Conservation (phyloP, 2,329 filamentous ascomycete species). For the Leptoxyphium fumago region DNA sequence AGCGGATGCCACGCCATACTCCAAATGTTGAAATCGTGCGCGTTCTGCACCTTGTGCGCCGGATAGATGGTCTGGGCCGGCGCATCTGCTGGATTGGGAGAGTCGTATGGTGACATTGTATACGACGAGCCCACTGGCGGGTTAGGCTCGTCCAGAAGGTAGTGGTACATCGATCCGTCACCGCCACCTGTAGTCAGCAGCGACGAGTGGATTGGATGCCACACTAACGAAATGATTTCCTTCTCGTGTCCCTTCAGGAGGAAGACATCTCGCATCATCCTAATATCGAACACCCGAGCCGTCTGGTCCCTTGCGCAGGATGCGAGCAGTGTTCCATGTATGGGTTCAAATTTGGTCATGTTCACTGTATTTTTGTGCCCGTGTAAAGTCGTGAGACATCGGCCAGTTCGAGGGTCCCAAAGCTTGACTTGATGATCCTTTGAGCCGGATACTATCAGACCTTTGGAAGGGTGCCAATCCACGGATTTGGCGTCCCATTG, state of each 20-base stretch:
- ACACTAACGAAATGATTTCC: constrained; percentile 80
- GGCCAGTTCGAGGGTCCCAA: constrained; percentile 87
- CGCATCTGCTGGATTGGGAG: constrained; percentile 60
- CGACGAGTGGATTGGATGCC: constrained; percentile 86
- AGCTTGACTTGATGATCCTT: constrained; percentile 97
- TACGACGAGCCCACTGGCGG: constrained; percentile 57
- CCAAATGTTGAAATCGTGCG: constrained; percentile 94
- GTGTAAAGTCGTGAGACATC: constrained; percentile 84
- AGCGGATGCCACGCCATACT: constrained; percentile 95
- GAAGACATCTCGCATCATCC: constrained; percentile 97
- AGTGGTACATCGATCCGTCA: constrained; percentile 82
- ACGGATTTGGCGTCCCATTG: constrained; percentile 96
- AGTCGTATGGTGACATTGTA: constrained; percentile 72
- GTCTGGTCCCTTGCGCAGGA: constrained; percentile 90
- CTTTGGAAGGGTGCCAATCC: constrained; percentile 95
- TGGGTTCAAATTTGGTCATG: constrained; percentile 77
- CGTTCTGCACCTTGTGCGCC: constrained; percentile 71
- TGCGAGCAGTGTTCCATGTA: constrained; percentile 70
- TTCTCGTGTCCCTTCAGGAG: constrained; percentile 90
- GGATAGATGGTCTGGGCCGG: constrained; percentile 85
- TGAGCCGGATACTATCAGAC: constrained; percentile 83
- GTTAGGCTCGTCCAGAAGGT: constrained; percentile 90
- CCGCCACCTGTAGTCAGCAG: constrained; percentile 81
- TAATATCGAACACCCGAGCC: constrained; percentile 81
- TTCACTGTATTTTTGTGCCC: constrained; percentile 97